Evolutionary conservation across 2,329 filamentous ascomycete species (phyloP).

Genomic region (Juglanconis juglandina): DNA sequence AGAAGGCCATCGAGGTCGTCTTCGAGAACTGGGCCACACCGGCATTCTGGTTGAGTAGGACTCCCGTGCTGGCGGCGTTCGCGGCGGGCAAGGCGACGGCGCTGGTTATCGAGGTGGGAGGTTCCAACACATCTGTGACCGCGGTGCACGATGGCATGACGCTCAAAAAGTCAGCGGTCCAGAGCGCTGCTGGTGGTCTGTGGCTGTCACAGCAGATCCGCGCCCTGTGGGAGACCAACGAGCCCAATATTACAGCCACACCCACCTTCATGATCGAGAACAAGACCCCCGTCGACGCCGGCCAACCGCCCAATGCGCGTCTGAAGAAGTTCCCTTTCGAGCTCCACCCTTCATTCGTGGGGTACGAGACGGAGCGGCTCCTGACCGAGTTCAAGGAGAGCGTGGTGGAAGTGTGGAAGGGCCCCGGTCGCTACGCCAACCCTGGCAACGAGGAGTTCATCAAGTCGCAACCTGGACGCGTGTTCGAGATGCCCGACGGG

Average conservation of each 20-base stretch:
- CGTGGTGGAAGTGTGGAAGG: constrained; percentile 89
- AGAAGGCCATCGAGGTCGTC: constrained; percentile 91
- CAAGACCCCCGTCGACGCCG: constrained; percentile 85
- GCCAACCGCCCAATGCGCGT: constrained; percentile 71
- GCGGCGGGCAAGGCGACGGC: constrained; percentile 90
- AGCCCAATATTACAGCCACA: constrained; percentile 69
- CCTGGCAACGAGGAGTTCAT: constrained; percentile 74
- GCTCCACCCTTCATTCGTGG: constrained; percentile 68
- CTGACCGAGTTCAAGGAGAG: constrained; percentile 97
- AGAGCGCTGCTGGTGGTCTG: constrained; percentile 80
- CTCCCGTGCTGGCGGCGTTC: constrained; percentile 85
- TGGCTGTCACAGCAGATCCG: constrained; percentile 89
- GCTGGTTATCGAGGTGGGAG: constrained; percentile 87
- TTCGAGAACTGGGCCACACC: constrained; percentile 97
- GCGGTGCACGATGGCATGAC: constrained; percentile 94
- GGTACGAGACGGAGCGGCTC: constrained; percentile 86
- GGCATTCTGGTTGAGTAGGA: constrained; percentile 89
- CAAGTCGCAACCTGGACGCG: constrained; percentile 69
- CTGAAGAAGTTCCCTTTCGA: constrained; percentile 66
- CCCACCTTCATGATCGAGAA: constrained; percentile 85
- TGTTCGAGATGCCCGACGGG: constrained; percentile 96
- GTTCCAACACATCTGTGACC: constrained; percentile 81
- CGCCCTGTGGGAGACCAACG: constrained; percentile 66
- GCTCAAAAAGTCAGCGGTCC: constrained; percentile 82
- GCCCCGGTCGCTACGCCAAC: constrained; percentile 63